Conservation (phyloP, 805 yeast species). For the Zygosaccharomyces lentus region DNA sequence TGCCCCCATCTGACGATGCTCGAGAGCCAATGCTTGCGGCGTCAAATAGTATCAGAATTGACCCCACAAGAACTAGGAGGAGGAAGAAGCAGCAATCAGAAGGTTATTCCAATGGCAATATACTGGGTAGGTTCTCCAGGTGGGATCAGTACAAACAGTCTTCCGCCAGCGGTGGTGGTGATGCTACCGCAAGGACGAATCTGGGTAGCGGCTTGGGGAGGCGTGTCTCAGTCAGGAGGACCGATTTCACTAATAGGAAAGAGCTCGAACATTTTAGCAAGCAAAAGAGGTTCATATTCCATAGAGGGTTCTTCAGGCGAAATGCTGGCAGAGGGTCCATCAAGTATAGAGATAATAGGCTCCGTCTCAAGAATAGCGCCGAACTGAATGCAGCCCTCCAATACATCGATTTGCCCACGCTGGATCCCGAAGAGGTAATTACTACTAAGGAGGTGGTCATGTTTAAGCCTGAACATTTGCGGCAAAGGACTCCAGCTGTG, state of each 20-base stretch:
- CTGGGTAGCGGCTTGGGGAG: constrained; percentile 6
- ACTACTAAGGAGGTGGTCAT: constrained; percentile 4
- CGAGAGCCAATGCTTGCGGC: neutral
- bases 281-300: constrained; percentile 23
- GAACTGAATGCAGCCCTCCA: constrained; percentile 23
- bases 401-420: constrained; percentile 18
- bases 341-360: constrained; percentile 4
- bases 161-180: neutral
- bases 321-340: constrained; percentile 1
- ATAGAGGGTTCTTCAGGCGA: constrained; percentile 27
- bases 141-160: constrained; percentile 11
- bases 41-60: neutral
- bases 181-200: neutral
- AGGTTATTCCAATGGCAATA: neutral
- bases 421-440: constrained; percentile 13
- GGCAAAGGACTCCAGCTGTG: constrained; percentile 4
- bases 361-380: constrained; percentile 13
- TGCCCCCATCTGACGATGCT: neutral
- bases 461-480: constrained; percentile 6
- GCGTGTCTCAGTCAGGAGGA: constrained; percentile 18
- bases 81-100: neutral
- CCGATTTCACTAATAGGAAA: constrained; percentile 23
- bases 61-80: constrained; percentile 2
- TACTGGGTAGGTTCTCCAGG: constrained; percentile 9
- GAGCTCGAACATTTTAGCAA: constrained; percentile 17